Evolutionary conservation across 2,329 filamentous ascomycete species (phyloP).

Genomic region (Fusarium oligoseptatum): DNA sequence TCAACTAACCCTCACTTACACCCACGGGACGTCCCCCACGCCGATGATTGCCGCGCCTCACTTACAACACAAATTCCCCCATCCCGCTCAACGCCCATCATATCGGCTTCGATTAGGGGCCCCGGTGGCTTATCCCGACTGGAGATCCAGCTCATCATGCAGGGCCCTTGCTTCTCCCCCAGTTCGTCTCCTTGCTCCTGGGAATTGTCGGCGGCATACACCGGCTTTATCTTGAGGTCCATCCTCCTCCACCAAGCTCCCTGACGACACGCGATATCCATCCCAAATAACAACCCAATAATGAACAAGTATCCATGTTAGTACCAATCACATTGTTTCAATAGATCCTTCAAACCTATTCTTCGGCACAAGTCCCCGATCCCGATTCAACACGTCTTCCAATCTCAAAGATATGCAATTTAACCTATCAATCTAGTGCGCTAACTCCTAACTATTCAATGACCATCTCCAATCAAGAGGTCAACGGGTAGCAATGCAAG

Average conservation of each 20-base stretch:
- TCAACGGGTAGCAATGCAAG: conserved; percentile 3
- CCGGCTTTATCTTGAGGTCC: conserved; percentile 25
- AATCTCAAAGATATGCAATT: not conserved
- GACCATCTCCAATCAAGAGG: conserved; percentile 1
- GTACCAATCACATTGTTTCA: not conserved
- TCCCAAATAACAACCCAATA: not conserved
- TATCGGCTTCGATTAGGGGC: not conserved
- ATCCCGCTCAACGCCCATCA: not conserved
- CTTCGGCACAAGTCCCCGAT: not conserved
- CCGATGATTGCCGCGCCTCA: conserved; percentile 36
- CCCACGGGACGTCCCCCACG: conserved; percentile 15
- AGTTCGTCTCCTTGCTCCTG: not conserved
- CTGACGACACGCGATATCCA: not conserved
- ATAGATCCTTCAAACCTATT: not conserved
- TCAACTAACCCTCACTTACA: not conserved
- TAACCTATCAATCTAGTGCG: conserved; percentile 13
- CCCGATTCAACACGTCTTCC: not conserved
- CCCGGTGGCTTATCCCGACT: not conserved
- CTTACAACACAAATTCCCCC: not conserved
- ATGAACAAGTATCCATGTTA: not conserved
- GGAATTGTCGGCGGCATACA: conserved; percentile 23
- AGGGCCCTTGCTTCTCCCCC: conserved; percentile 4
- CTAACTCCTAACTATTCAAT: conserved; percentile 9
- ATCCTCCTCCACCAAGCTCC: not conserved
- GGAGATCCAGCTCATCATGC: conserved; percentile 12